Base-by-base conservation (phyloP, 116 monocot species). In the Zostera marina region DNA sequence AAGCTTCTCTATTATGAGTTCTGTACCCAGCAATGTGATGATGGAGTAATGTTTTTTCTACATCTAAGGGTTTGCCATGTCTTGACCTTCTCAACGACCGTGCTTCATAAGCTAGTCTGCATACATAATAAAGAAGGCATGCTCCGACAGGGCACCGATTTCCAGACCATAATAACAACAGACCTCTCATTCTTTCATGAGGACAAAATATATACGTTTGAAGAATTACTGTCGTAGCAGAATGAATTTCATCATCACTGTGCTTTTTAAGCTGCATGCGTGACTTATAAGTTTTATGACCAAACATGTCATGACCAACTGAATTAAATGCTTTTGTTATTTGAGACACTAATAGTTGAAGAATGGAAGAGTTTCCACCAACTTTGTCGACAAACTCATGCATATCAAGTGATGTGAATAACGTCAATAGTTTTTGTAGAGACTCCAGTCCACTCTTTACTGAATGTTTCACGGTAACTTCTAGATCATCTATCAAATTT, bases 301-400 rank as follows among this genome's bases (percentile, higher is more conserved):
- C 25, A 46, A 66, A 66, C 56, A 66, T 45, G 17, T 11, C 42
- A 19, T 47, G 26, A 15, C 66, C 56, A 26, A 47, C 66, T 38
- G 45, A 56, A 7, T 66, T 56, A 38, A 56, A 66, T 45, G 56
- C 56, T 16, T 66, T 46, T 25, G 56, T 41, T 44, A 66, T 56
- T 46, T 66, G 55, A 26, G 10, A 24, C 4, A 26, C 44, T 41
- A 46, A 56, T 45, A 22, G 56, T 56, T 66, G 42, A 8, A 14
- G 11, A 14, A 21, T 44, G 42, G 43, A 45, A 22, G 32, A 56
- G 15, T 17, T 66, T 25, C 54, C 53, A 46, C 46, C 32, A 45
- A 9, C 14, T 20, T 13, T 46, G 10, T 23, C 12, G 8, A 19
- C 56, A 56, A 25, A 2, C 8, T 7, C 56, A 15, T 25, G 45